A percentile compares a stretch with the other conserved stretches of the same genome.
Evolutionary conservation across 805 yeast species (phyloP).

Genomic region (Candida corydali): DNA sequence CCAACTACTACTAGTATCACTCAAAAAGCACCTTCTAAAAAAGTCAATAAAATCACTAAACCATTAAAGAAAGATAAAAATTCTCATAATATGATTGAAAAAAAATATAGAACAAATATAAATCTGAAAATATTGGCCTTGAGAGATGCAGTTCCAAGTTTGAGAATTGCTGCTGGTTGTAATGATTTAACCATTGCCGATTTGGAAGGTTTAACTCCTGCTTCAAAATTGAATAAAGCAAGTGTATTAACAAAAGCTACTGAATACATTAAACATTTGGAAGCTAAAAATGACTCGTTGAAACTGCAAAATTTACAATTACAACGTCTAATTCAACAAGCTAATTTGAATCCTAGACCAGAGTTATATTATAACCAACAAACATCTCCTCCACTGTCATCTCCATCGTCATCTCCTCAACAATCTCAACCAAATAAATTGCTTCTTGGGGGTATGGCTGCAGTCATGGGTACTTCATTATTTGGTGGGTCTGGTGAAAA

Average conservation of each 20-base stretch:
- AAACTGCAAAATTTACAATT: constrained; percentile 42
- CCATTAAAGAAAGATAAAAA: constrained; percentile 54
- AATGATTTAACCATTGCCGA: constrained; percentile 41
- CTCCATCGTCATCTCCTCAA: constrained; percentile 1
- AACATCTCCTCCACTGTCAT: constrained; percentile 5
- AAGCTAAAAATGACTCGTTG: constrained; percentile 51
- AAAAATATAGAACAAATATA: constrained; percentile 74
- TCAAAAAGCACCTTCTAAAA: not conserved
- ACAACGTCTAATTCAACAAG: constrained; percentile 32
- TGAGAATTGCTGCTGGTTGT: constrained; percentile 56
- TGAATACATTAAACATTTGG: constrained; percentile 73
- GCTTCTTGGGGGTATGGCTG: constrained; percentile 61
- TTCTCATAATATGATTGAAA: constrained; percentile 77
- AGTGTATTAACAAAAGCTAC: constrained; percentile 71
- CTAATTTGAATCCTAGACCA: constrained; percentile 18
- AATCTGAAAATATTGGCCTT: constrained; percentile 66
- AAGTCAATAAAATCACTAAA: constrained; percentile 28
- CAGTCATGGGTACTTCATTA: constrained; percentile 59
- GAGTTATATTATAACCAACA: constrained; percentile 12
- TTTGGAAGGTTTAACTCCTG: constrained; percentile 73
- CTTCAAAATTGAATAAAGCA: constrained; percentile 73
- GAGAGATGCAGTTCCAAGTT: constrained; percentile 74
- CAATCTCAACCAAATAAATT: constrained; percentile 36
- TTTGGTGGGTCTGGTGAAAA: constrained; percentile 44
- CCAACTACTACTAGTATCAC: constrained; percentile 4